Evolutionary conservation across 495 filamentous ascomycete genomes (phyloP).

Genomic region (Neurospora sp.): DNA sequence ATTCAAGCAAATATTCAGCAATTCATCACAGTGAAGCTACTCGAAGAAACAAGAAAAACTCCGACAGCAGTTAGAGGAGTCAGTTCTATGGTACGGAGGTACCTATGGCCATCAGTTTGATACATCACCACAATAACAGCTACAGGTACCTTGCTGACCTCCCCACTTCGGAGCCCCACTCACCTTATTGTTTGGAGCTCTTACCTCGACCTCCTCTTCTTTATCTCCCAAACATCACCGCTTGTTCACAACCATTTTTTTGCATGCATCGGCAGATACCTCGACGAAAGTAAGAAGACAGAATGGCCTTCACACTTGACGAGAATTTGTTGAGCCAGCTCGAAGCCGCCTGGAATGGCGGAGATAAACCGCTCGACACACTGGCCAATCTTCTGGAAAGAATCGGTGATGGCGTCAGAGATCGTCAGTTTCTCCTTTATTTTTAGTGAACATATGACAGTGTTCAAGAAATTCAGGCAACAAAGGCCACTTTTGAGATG

Average conservation of each 20-base stretch:
- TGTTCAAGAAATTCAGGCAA: neutral
- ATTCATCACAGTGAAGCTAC: neutral
- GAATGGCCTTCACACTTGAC: neutral
- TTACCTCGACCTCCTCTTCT: neutral
- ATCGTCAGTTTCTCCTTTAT: constrained; percentile 40
- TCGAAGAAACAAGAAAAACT: neutral
- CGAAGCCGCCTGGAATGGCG: neutral
- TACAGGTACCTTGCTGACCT: neutral
- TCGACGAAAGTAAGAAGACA: neutral
- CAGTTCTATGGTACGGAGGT: neutral
- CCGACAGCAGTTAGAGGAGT: neutral
- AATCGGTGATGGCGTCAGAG: constrained; percentile 53
- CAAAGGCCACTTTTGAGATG: neutral
- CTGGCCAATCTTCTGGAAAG: neutral
- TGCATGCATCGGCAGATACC: neutral
- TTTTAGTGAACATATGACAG: neutral
- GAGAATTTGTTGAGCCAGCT: neutral
- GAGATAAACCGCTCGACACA: neutral
- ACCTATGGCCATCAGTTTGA: neutral
- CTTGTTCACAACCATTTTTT: neutral
- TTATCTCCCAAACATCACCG: neutral
- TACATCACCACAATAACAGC: neutral
- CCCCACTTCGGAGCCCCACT: neutral
- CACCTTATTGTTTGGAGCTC: neutral
- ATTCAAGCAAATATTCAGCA: neutral